Base-by-base conservation (phyloP, 495 filamentous ascomycete species). In the Parmelia sp. region DNA sequence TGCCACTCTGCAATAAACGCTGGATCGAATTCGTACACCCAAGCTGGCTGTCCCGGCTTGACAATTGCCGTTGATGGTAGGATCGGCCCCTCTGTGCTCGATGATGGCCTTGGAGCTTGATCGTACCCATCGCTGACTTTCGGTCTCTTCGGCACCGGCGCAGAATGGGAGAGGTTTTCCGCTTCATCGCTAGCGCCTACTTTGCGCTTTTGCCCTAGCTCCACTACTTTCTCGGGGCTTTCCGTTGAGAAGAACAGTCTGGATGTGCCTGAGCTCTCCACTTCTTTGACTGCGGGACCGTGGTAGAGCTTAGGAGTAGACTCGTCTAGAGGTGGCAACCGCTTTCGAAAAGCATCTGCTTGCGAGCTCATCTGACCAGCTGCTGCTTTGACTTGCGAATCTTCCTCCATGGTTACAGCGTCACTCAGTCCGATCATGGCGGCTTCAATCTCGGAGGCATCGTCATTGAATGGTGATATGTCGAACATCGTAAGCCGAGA, bases 1-100 rank as follows among this genome's bases (percentile, higher is more conserved):
- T 80, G 76, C 51, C 80, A 76, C 45, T 76, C 71, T 40, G 81
- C 70, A 57, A 83, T 72, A 44, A 83, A 60, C 19, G 77, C 80
- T 10, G 75, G 64, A 53, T 83, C 78, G 60, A 82, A 76, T 21
- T 79, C 76, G 33, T 76, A 70, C 15, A 80, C 70, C 81, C 80
- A 83, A 4, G 66, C 72, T 19, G 80, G 80, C 56, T 78, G 73
- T 25, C 66, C 59, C 11, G 55, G 56, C 42, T 68, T 60, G 44
- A 67, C 65, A 6, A 14, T n/a, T 4, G 69, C 29, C 8, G 31
- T 45, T 33, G 9, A 2, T 47, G 55, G 36, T n/a, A 70, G 53
- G 15, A 57, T 19, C 23, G 66, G 51, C 31, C 67, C 61, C 1
- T 60, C 66, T 27, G 36, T 31, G 45, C 45, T 58, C 51, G 60